phyloP scores from a whole-genome alignment of 2,329 filamentous ascomycete species.

The Penicillium sp. region DNA sequence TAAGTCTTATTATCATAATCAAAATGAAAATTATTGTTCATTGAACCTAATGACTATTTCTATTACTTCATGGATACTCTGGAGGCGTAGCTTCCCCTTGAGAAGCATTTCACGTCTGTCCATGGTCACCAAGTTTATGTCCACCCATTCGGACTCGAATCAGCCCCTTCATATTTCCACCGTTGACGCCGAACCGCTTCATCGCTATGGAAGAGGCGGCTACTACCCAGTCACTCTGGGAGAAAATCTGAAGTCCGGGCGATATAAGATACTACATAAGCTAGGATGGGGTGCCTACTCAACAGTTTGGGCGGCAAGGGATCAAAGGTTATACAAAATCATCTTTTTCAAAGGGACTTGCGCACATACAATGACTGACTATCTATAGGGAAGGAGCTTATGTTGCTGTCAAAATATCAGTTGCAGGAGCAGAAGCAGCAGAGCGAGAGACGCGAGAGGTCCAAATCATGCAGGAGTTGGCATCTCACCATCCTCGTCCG shows the following conservation, averaged over 20 bases:
- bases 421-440: conserved; percentile 11
- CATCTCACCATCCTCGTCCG: conserved; percentile 17
- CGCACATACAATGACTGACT: background rate
- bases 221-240: conserved; percentile 41
- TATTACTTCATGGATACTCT: too few relatives aligned
- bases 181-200: conserved; percentile 26
- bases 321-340: conserved; percentile 23
- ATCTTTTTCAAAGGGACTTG: too few relatives aligned
- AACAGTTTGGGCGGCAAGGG: conserved; percentile 42
- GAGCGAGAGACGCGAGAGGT: conserved; percentile 21
- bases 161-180: conserved; percentile 9
- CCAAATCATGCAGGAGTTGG: conserved; percentile 15
- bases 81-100: too few relatives aligned
- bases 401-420: conserved; percentile 30
- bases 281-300: conserved; percentile 42
- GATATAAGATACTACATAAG: conserved; percentile 45
- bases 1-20: too few relatives aligned
- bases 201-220: conserved; percentile 32
- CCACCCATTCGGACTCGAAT: background rate
- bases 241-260: conserved; percentile 30
- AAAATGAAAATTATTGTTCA: too few relatives aligned
- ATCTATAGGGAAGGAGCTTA: conserved; percentile 21
- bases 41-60: too few relatives aligned
- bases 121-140: background rate
- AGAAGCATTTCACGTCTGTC: too few relatives aligned